A percentile compares a stretch with the other conserved stretches of the same genome.
Conservation (phyloP, 202 grass and related monocot species). For the Panicum virgatum region DNA sequence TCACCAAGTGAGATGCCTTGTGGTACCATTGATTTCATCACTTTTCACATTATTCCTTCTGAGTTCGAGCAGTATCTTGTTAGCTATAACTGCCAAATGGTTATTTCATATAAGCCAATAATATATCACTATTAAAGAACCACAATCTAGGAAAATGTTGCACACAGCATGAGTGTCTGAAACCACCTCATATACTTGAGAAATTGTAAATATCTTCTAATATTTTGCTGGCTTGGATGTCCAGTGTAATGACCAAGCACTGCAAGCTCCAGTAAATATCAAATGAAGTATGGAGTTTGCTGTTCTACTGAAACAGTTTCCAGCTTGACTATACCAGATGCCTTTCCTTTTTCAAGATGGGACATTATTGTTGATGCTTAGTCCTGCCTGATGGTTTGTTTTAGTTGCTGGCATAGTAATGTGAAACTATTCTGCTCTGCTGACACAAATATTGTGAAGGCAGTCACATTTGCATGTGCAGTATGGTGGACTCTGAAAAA, state of each 20-base stretch:
- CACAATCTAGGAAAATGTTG: conserved; percentile 27
- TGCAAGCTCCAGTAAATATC: conserved; percentile 69
- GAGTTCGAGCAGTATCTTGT: conserved; percentile 9
- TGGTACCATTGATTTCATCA: neutral
- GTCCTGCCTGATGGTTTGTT: conserved; percentile 31
- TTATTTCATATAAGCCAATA: neutral
- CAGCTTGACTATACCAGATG: conserved; percentile 38
- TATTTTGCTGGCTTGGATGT: conserved; percentile 77
- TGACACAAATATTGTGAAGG: conserved; percentile 22
- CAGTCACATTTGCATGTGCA: conserved; percentile 8
- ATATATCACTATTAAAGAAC: conserved; percentile 12
- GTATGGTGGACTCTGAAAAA: neutral
- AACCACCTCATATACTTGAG: conserved; percentile 40
- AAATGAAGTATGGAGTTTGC: conserved; percentile 54
- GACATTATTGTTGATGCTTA: conserved; percentile 34
- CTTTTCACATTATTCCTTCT: neutral
- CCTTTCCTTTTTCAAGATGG: conserved; percentile 41
- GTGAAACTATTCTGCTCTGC: conserved; percentile 15
- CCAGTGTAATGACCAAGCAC: conserved; percentile 81
- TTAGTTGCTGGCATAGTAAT: conserved; percentile 11
- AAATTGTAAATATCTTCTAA: conserved; percentile 54
- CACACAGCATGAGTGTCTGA: neutral
- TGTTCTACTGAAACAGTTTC: conserved; percentile 44
- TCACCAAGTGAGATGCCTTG: neutral
- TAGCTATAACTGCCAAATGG: conserved; percentile 16